Evolutionary conservation across 352 stramenopile species (phyloP).

Genomic region (Pythium aphanidermatum): DNA sequence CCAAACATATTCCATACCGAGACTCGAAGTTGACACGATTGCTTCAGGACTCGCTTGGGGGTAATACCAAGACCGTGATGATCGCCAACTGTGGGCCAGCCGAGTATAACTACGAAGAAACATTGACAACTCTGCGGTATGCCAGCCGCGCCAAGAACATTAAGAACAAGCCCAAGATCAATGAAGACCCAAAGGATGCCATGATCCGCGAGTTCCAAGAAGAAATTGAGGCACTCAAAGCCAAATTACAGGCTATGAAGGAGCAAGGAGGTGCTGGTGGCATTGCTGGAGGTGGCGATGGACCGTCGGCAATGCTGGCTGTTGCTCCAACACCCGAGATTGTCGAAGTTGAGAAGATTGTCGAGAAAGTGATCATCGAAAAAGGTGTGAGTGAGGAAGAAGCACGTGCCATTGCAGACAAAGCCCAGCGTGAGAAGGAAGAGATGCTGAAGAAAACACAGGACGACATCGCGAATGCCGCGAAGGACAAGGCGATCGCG

Average conservation of each 20-base stretch:
- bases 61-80: constrained; percentile 98
- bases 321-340: constrained; percentile 27
- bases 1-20: constrained; percentile 88
- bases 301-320: not conserved
- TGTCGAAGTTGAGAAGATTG: constrained; percentile 78
- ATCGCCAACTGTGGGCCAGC: constrained; percentile 96
- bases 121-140: constrained; percentile 92
- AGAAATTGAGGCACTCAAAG: constrained; percentile 93
- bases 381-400: constrained; percentile 80
- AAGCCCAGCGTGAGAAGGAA: constrained; percentile 69
- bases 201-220: constrained; percentile 97
- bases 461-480: constrained; percentile 53
- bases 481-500: constrained; percentile 79
- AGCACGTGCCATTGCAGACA: constrained; percentile 60
- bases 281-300: not conserved
- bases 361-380: constrained; percentile 80
- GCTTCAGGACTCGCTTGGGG: constrained; percentile 94
- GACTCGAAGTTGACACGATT: constrained; percentile 97
- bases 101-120: constrained; percentile 98
- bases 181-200: constrained; percentile 98
- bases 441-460: constrained; percentile 66
- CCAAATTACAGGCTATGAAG: constrained; percentile 58
- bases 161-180: constrained; percentile 98
- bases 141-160: constrained; percentile 99
- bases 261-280: constrained; percentile 22